These are phyloP conservation scores for Phytophthora boehmeriae DNA, from an alignment of 352 stramenopile species.

Conservation along the genomic window DNA sequence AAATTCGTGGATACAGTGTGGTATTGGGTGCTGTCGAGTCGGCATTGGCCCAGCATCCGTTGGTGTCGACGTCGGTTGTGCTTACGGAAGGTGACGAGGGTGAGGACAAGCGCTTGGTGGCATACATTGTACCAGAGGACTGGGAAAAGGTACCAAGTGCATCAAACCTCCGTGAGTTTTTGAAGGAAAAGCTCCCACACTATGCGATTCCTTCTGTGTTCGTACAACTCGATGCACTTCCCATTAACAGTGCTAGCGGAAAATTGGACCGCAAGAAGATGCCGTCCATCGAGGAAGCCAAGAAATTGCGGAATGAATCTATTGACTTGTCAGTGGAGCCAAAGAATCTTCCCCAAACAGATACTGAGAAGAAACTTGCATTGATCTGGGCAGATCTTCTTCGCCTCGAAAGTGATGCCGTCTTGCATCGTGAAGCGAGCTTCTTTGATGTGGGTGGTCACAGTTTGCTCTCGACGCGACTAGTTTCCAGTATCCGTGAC, in stretches of 20 bases:
- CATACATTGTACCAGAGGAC: slow-evolving; percentile 89
- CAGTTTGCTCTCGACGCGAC: slow-evolving; percentile 72
- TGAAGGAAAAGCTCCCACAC: slow-evolving; percentile 80
- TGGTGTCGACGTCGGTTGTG: slow-evolving; percentile 90
- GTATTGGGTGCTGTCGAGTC: slow-evolving; percentile 92
- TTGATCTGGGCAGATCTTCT: slow-evolving; percentile 72
- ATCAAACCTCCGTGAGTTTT: slow-evolving; percentile 63
- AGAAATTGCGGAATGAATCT: slow-evolving; percentile 71
- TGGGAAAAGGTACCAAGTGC: slow-evolving; percentile 71
- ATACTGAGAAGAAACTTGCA: slow-evolving; percentile 65
- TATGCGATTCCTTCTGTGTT: slow-evolving; percentile 87
- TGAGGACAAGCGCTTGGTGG: slow-evolving; percentile 92
- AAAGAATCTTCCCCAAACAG: slow-evolving; percentile 54
- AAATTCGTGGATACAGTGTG: slow-evolving; percentile 95
- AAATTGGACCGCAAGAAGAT: slow-evolving; percentile 92
- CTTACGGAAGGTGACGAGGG: slow-evolving; percentile 87
- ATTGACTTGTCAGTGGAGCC: slow-evolving; percentile 67
- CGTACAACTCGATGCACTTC: slow-evolving; percentile 81
- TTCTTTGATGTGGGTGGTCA: slow-evolving; percentile 89
- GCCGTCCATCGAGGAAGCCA: slow-evolving; percentile 66
- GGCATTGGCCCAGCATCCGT: slow-evolving; percentile 84
- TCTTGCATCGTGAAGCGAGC: slow-evolving; percentile 61
- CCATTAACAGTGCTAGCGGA: slow-evolving; percentile 86
- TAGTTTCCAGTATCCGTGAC: slow-evolving; percentile 76
- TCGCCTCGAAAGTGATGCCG: slow-evolving; percentile 56